Evolutionary conservation across 2,329 filamentous ascomycete species (phyloP), one percentile per base, ranked within the genome.

Genomic region (Fonsecaea pedrosoi): DNA sequence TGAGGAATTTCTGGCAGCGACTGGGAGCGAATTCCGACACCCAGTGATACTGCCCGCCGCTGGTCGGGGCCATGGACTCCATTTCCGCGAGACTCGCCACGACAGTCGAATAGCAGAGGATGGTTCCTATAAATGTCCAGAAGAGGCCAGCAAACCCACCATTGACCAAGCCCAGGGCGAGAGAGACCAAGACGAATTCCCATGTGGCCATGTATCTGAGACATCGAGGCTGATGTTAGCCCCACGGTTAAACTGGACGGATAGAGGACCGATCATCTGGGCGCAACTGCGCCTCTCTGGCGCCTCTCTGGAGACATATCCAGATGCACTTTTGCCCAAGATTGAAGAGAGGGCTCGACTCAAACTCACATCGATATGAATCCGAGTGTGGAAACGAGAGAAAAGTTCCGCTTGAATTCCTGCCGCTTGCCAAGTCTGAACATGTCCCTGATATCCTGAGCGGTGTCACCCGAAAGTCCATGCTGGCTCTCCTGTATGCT

Each of bases 61-160:
- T 48, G 7, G 59, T 69, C 21, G 68, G 68, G 2, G 69, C 67
- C 66, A 80, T 81, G 1, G 76, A 78, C 10, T 77, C 76, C 78
- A 92, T 83, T 76, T 96, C 92, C 0, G 90, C 86, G 74, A 94
- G 82, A 3, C 78, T 78, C 15, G 71, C 70, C 35, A 79, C 75
- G 18, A 94, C 83, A 8, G 56, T 61, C 5, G 90, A 90, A 32
- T 90, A 85, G 0, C 90, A 89, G 6, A 94, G 87, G 18, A 90
- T 79, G 35, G 89, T 78, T 70, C 76, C 76, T 5, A 80, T 65
- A 64, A 74, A 79, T 0, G 75, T 74, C 66, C 74, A 77, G 38
- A 76, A 72, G 30, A 77, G 62, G n/a, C 66, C 69, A 3, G 64
- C 65, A 34, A 68, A 66, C 4, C 67, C 70, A 13, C 70, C 70